phyloP scores from a whole-genome alignment of 805 yeast genomes.

The Nakazawaea laoshanensis region DNA sequence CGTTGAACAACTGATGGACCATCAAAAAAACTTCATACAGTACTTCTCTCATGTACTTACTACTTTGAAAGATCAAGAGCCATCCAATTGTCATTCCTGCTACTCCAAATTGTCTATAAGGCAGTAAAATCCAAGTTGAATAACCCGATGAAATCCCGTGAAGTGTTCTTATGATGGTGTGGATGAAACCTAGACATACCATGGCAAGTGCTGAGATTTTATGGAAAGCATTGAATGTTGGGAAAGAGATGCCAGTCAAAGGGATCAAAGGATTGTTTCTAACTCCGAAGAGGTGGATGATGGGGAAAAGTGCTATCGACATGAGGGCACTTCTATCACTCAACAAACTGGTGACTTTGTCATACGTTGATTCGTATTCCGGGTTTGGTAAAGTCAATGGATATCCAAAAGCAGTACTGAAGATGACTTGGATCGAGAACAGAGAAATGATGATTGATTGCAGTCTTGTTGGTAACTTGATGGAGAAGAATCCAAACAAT shows the following conservation, averaged over 20 bases:
- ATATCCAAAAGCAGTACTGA: slow-evolving; percentile 27
- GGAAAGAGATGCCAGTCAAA: slow-evolving; percentile 54
- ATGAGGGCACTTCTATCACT: slow-evolving; percentile 49
- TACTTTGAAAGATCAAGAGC: slow-evolving; percentile 13
- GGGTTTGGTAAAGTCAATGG: slow-evolving; percentile 28
- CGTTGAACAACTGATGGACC: slow-evolving; percentile 28
- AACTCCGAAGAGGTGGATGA: slow-evolving; percentile 58
- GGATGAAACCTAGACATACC: slow-evolving; percentile 43
- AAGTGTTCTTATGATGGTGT: slow-evolving; percentile 45
- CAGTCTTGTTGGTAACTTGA: slow-evolving; percentile 14
- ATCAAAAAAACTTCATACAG: slow-evolving; percentile 33
- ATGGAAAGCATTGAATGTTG: slow-evolving; percentile 57
- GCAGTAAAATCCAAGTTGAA: slow-evolving; percentile 30
- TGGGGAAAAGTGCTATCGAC: slow-evolving; percentile 46
- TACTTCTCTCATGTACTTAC: slow-evolving; percentile 21
- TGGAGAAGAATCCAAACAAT: slow-evolving; percentile 3
- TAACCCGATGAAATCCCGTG: slow-evolving; percentile 13
- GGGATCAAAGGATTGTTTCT: slow-evolving; percentile 61
- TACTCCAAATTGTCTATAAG: slow-evolving; percentile 34
- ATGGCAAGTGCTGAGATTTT: slow-evolving; percentile 54
- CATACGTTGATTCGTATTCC: slow-evolving; percentile 22
- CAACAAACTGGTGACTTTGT: slow-evolving; percentile 23
- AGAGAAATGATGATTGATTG: slow-evolving; percentile 20
- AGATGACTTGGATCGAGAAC: slow-evolving; percentile 22
- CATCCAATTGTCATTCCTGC: slow-evolving; percentile 13